Percentiles rank a stretch among this genome's conserved stretches.
phyloP scores from a whole-genome alignment of 257 asterid genomes.

The Fraxinus quadrangulata region DNA sequence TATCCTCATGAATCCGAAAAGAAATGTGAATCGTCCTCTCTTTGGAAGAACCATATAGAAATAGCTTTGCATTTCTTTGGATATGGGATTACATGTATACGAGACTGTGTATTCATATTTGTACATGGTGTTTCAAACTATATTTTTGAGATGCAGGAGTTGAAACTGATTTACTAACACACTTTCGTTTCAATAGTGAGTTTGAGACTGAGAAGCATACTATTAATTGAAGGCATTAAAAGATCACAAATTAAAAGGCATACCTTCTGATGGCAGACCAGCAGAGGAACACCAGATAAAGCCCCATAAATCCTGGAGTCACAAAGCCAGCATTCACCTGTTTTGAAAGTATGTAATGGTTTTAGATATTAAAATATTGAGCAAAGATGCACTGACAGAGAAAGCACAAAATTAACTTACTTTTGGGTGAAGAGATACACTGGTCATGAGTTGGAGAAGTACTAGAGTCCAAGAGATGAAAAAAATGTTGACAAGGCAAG shows the following conservation, averaged over 20 bases:
- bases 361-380: neutral
- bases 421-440: conserved; percentile 54
- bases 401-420: conserved; percentile 23
- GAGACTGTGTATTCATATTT: neutral
- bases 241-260: neutral
- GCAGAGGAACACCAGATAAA: conserved; percentile 56
- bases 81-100: neutral
- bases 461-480: conserved; percentile 59
- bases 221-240: neutral
- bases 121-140: too few relatives aligned
- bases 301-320: conserved; percentile 58
- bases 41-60: neutral
- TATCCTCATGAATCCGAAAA: too few relatives aligned
- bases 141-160: too few relatives aligned
- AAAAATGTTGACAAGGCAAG: conserved; percentile 54
- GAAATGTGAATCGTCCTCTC: neutral
- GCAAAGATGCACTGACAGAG: neutral
- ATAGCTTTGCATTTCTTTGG: neutral
- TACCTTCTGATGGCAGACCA: conserved; percentile 64
- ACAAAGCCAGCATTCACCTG: conserved; percentile 51
- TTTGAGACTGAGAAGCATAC: neutral
- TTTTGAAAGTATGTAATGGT: neutral
- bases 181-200: too few relatives aligned
- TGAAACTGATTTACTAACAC: too few relatives aligned
- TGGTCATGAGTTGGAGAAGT: conserved; percentile 59